Conservation (phyloP, 2,329 filamentous ascomycete genomes). For the Phyllosticta citribraziliensis region DNA sequence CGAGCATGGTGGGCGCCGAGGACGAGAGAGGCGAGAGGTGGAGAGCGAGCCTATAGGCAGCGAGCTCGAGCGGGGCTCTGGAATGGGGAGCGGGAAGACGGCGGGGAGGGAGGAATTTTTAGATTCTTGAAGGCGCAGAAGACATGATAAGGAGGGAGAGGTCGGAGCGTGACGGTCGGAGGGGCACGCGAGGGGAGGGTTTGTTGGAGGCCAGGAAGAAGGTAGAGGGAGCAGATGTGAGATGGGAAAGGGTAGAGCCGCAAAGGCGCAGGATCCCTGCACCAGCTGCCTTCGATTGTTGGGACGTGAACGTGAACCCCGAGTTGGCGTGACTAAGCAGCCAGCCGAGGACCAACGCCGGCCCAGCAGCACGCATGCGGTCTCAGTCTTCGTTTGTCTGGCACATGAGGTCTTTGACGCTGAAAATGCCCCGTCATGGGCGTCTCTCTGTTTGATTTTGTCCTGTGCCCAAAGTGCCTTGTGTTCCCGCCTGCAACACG, state of each 20-base stretch:
- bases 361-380: neutral
- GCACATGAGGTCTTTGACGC: neutral
- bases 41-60: neutral
- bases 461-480: neutral
- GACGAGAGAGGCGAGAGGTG: neutral
- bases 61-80: neutral
- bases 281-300: neutral
- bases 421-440: neutral
- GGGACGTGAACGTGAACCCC: neutral
- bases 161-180: neutral
- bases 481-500: neutral
- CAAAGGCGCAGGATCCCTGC: neutral
- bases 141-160: slow-evolving; percentile 1
- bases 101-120: neutral
- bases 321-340: neutral
- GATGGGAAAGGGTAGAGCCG: neutral
- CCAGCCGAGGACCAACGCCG: neutral
- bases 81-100: neutral
- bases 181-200: neutral
- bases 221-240: neutral
- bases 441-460: neutral
- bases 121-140: neutral
- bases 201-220: neutral
- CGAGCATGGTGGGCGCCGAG: slow-evolving; percentile 48
- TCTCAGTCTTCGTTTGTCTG: neutral